A percentile compares a stretch with the other conserved stretches of the same genome.
Evolutionary conservation across 768 basidiomycete species (phyloP).

Genomic region (Suillus spraguei): DNA sequence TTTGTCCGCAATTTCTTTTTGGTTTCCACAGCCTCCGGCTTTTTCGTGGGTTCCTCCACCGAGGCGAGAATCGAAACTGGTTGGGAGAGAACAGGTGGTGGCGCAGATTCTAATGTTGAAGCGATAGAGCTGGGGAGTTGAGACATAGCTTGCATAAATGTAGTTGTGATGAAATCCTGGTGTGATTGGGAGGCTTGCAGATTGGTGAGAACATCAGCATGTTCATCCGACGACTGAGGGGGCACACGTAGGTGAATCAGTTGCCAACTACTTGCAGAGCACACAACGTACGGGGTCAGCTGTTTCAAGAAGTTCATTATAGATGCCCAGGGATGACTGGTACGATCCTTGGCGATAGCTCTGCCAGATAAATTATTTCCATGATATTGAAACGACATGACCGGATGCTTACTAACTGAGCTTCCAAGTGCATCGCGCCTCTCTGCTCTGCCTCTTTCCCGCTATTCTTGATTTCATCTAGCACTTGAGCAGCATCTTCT

Average conservation of each 20-base stretch:
- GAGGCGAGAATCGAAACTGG: slow-evolving; percentile 30
- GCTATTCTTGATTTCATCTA: slow-evolving; percentile 50
- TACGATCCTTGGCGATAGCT: slow-evolving; percentile 80
- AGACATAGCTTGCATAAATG: slow-evolving; percentile 67
- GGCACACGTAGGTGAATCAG: slow-evolving; percentile 8
- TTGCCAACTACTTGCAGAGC: background rate
- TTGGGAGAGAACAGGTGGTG: slow-evolving; percentile 52
- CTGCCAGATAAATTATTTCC: slow-evolving; percentile 41
- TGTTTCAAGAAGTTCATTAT: slow-evolving; percentile 79
- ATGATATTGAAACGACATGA: slow-evolving; percentile 23
- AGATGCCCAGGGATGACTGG: slow-evolving; percentile 71
- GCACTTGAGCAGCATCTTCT: slow-evolving; percentile 58
- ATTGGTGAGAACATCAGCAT: slow-evolving; percentile 86
- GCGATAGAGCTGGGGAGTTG: slow-evolving; percentile 53
- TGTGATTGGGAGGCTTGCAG: slow-evolving; percentile 80
- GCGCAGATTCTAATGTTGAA: slow-evolving; percentile 58
- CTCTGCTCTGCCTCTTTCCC: slow-evolving; percentile 47
- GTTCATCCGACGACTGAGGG: slow-evolving; percentile 78
- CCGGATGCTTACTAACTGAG: slow-evolving; percentile 74
- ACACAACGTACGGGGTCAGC: slow-evolving; percentile 66
- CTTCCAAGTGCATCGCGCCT: slow-evolving; percentile 78
- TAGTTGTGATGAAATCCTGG: slow-evolving; percentile 79
- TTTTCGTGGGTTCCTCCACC: slow-evolving; percentile 34
- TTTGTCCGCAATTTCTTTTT: slow-evolving; percentile 57
- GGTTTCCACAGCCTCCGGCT: slow-evolving; percentile 39